Evolutionary conservation across 495 filamentous ascomycete species (phyloP).

Genomic region (Pseudomonodictys pantanalensis): DNA sequence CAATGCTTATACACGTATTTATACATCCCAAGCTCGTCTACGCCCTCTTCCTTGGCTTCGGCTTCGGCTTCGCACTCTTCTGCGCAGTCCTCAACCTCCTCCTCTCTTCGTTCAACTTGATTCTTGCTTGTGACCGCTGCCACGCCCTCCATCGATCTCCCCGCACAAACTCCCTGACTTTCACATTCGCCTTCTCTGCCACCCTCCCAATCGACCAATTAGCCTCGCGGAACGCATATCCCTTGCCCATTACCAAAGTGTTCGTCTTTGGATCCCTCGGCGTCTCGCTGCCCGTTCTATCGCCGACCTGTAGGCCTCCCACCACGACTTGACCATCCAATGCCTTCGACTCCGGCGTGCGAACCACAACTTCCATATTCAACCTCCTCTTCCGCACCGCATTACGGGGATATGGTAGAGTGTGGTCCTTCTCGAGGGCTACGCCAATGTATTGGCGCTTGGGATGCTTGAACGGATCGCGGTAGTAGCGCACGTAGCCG

Average conservation of each 20-base stretch:
- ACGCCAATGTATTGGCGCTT: conserved; percentile 90
- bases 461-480: conserved; percentile 73
- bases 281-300: conserved; percentile 1
- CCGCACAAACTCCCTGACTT: conserved; percentile 51
- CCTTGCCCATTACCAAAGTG: conserved; percentile 11
- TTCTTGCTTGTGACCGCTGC: conserved; percentile 53
- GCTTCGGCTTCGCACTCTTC: conserved; percentile 4
- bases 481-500: conserved; percentile 95
- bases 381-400: conserved; percentile 66
- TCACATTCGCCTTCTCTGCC: conserved; percentile 58
- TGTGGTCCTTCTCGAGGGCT: conserved; percentile 70
- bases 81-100: conserved; percentile 57
- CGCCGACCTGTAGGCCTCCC: conserved; percentile 14
- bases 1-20: conserved; percentile 7
- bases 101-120: conserved; percentile 54
- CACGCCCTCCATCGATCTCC: conserved; percentile 62
- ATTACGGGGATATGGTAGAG: conserved; percentile 70
- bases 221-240: conserved; percentile 57
- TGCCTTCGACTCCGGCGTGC: background rate
- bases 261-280: background rate
- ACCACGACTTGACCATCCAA: conserved; percentile 6
- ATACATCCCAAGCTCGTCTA: conserved; percentile 6
- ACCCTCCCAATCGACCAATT: conserved; percentile 80
- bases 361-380: conserved; percentile 56
- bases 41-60: conserved; percentile 15